Evolutionary conservation across 768 basidiomycete species (phyloP).

Genomic region (Russula compacta): DNA sequence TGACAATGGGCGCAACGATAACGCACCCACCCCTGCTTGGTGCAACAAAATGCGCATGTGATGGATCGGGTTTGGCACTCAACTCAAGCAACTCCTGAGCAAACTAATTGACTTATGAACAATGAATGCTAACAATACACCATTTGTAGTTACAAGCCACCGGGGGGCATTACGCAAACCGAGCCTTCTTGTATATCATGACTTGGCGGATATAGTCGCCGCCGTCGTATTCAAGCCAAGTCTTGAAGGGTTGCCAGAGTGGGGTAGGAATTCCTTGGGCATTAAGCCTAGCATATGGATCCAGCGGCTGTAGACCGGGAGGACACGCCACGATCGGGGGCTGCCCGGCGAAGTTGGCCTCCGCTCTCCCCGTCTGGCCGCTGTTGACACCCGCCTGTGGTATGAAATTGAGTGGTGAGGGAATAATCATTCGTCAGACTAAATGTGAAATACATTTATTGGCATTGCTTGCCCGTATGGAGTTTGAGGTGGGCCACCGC

Average conservation of each 20-base stretch:
- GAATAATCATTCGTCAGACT: not conserved
- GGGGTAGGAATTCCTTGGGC: not conserved
- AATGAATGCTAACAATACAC: too few relatives aligned
- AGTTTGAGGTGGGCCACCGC: not conserved
- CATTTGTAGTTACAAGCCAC: too few relatives aligned
- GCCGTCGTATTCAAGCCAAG: not conserved
- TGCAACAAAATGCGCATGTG: not conserved
- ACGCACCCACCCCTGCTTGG: not conserved
- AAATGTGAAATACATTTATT: not conserved
- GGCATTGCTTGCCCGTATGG: not conserved
- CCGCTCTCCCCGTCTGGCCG: not conserved
- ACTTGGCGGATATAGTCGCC: not conserved
- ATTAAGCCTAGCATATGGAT: not conserved
- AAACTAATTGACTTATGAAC: too few relatives aligned
- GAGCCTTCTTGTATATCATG: not conserved
- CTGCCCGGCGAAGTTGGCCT: not conserved
- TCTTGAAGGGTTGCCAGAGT: not conserved
- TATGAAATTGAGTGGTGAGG: not conserved
- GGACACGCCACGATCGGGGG: not conserved
- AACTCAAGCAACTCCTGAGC: too few relatives aligned
- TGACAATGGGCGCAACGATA: not conserved
- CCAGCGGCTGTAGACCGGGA: not conserved
- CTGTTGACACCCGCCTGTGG: not conserved
- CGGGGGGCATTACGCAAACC: not conserved
- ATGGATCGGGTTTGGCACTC: not conserved